These are phyloP conservation scores for Nakazawaea holstii DNA, from an alignment of 805 yeast genomes.

Conservation along the genomic window DNA sequence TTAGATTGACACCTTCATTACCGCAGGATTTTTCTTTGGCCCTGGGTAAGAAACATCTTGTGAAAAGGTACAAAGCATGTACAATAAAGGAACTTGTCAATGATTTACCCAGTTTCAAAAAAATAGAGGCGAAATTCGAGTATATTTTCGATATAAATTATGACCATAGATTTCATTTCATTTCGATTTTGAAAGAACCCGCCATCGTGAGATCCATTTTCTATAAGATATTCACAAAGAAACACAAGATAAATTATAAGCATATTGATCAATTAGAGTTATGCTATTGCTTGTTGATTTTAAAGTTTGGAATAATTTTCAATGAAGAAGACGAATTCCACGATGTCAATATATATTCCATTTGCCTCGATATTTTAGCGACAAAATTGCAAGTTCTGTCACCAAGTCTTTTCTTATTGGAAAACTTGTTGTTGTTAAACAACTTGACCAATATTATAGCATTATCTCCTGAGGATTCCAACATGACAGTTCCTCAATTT, in stretches of 20 bases:
- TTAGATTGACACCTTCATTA: neutral
- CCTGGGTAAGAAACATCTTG: neutral
- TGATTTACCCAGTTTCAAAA: constrained; percentile 2
- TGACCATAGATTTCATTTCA: neutral
- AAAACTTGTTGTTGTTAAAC: constrained; percentile 3
- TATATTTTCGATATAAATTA: constrained; percentile 7
- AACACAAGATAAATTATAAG: neutral
- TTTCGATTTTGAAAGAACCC: neutral
- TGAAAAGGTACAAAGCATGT: neutral
- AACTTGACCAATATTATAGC: constrained; percentile 2
- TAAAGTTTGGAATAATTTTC: constrained; percentile 3
- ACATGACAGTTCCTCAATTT: neutral
- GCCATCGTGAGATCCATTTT: neutral
- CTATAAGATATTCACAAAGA: constrained; percentile 3
- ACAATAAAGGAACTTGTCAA: neutral
- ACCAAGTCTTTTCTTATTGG: neutral
- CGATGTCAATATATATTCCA: neutral
- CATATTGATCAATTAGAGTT: constrained; percentile 2
- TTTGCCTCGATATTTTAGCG: neutral
- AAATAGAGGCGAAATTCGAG: constrained; percentile 4
- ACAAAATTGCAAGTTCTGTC: neutral
- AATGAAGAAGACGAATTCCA: constrained; percentile 2
- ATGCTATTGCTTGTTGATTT: constrained; percentile 4
- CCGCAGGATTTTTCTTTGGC: neutral
- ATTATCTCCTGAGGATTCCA: neutral